Evolutionary conservation across 73 alveolate genomes (phyloP).

Genomic region (Durusdinium trenchii): DNA sequence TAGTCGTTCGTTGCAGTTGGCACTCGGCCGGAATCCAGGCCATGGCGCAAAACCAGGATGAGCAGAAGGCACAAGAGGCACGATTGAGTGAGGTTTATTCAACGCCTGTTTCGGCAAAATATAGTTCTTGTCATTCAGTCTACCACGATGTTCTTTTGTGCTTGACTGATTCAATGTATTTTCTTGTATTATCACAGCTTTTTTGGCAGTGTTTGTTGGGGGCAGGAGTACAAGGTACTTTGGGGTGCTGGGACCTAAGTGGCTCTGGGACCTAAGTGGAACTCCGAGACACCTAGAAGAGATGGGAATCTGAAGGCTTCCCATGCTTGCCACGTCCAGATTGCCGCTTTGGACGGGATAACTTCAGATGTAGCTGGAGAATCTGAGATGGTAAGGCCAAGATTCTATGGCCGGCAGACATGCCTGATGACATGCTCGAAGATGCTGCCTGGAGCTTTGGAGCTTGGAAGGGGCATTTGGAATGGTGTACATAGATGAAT

Average conservation of each 20-base stretch:
- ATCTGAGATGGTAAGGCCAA: conserved; percentile 33
- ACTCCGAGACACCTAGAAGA: no score
- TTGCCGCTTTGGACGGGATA: background rate
- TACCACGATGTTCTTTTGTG: background rate
- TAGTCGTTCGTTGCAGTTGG: no score
- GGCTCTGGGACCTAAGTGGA: no score
- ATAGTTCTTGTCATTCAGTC: background rate
- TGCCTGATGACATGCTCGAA: conserved; percentile 98
- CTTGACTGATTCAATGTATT: background rate
- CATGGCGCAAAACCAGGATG: conserved; percentile 94
- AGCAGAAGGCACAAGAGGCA: conserved; percentile 86
- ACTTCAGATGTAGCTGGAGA: no score
- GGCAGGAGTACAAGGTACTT: conserved; percentile 95
- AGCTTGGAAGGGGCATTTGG: background rate
- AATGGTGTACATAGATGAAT: background rate
- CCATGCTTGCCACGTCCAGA: no score
- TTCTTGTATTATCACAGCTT: no score
- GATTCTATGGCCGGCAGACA: conserved; percentile 98
- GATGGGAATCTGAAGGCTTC: no score
- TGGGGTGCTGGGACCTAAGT: conserved; percentile 96
- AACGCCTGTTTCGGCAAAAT: background rate
- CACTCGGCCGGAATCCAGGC: no score
- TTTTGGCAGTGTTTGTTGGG: background rate
- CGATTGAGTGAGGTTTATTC: background rate
- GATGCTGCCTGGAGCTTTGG: conserved; percentile 95